Percentiles rank a stretch among this genome's conserved stretches.
Conservation (phyloP, 805 yeast species). For the Vanderwaltozyma yarrowii region DNA sequence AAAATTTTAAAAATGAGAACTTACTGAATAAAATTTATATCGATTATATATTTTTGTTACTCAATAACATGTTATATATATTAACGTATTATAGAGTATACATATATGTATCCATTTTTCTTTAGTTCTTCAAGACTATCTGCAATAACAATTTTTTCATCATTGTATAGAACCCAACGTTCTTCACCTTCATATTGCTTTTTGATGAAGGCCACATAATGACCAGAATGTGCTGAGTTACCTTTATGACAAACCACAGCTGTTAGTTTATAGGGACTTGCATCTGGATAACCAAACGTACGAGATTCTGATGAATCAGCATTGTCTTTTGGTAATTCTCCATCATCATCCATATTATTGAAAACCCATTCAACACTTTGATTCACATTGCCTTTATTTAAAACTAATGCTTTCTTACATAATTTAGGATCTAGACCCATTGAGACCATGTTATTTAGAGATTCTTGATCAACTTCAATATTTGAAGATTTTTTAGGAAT, state of each 20-base stretch:
- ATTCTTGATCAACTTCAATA: slow-evolving; percentile 16
- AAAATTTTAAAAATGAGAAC: too few species aligned
- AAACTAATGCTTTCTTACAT: slow-evolving; percentile 60
- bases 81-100: slow-evolving; percentile 13
- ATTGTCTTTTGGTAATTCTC: slow-evolving; percentile 33
- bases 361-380: slow-evolving; percentile 90
- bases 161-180: slow-evolving; percentile 76
- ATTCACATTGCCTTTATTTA: slow-evolving; percentile 53
- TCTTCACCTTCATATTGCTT: slow-evolving; percentile 30
- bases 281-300: slow-evolving; percentile 9
- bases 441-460: slow-evolving; percentile 18
- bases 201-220: slow-evolving; percentile 70
- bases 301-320: slow-evolving; percentile 2
- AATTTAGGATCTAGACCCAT: slow-evolving; percentile 74
- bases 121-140: slow-evolving; percentile 36
- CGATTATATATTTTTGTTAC: too few species aligned
- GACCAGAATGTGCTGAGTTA: slow-evolving; percentile 81
- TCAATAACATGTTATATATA: too few species aligned
- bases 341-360: slow-evolving; percentile 68
- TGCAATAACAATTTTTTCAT: slow-evolving; percentile 68
- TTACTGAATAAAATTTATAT: too few species aligned
- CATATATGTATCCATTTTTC: slow-evolving; percentile 39
- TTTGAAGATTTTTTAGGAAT: slow-evolving; percentile 11
- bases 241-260: slow-evolving; percentile 87
- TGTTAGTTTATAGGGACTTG: slow-evolving; percentile 31